A percentile compares a stretch with the other conserved stretches of the same genome.
These are phyloP conservation scores for Monosporascus sp. DNA, from an alignment of 2,329 filamentous ascomycete species.

Conservation along the genomic window DNA sequence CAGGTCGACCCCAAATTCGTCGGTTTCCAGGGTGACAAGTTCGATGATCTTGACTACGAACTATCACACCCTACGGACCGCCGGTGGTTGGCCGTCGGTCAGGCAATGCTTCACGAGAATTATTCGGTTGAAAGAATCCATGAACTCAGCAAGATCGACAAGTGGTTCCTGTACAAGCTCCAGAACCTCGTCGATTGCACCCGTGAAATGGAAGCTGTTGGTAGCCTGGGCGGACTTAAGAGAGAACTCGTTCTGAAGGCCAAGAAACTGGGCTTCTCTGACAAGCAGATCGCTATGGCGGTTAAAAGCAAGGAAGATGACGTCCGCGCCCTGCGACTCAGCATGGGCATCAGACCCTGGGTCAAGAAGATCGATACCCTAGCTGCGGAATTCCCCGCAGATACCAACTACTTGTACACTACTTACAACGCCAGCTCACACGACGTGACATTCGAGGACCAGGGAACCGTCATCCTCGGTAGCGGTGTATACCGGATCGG, in stretches of 20 bases:
- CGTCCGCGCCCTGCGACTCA: constrained; percentile 76
- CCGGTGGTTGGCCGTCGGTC: constrained; percentile 93
- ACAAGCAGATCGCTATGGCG: constrained; percentile 85
- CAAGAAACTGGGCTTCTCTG: constrained; percentile 97
- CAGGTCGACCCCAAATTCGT: constrained; percentile 90
- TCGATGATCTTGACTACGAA: constrained; percentile 85
- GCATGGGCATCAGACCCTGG: constrained; percentile 87
- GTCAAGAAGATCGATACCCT: constrained; percentile 99
- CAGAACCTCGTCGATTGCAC: constrained; percentile 94
- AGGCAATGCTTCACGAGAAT: constrained; percentile 95
- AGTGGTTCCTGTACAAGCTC: constrained; percentile 98
- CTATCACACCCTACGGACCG: constrained; percentile 92
- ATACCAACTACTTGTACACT: constrained; percentile 95
- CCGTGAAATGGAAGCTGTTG: constrained; percentile 76
- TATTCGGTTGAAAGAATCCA: constrained; percentile 91
- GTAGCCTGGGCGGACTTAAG: constrained; percentile 77
- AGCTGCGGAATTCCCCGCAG: constrained; percentile 90
- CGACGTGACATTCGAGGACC: constrained; percentile 90
- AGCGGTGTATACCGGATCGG: constrained; percentile 97
- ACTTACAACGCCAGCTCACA: constrained; percentile 95
- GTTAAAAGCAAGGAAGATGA: constrained; percentile 84
- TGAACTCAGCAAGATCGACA: constrained; percentile 96
- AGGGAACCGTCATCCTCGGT: constrained; percentile 82
- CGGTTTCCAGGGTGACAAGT: constrained; percentile 93
- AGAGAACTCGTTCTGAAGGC: constrained; percentile 84